phyloP scores from a whole-genome alignment of 768 basidiomycete species.

The Mycena maculata region DNA sequence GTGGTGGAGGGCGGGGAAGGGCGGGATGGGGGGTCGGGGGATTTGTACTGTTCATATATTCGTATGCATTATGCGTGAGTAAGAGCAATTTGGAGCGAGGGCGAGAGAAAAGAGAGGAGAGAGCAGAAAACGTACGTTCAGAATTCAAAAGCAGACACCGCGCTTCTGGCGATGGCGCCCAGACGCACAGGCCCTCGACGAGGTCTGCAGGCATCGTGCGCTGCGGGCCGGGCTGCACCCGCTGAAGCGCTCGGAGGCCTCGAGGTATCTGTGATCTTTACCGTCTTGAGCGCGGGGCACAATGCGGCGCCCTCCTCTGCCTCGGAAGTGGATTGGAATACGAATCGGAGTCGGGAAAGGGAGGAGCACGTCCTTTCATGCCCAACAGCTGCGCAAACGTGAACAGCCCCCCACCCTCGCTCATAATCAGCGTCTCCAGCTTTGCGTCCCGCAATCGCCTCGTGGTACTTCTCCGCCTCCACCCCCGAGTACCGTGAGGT shows the following conservation, averaged over 20 bases:
- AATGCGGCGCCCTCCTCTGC: not conserved
- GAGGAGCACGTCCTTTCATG: conserved; percentile 20
- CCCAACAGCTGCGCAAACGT: conserved; percentile 21
- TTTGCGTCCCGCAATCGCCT: conserved; percentile 3
- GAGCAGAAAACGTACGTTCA: too few relatives aligned
- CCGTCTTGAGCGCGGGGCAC: conserved; percentile 18
- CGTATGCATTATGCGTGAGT: too few relatives aligned
- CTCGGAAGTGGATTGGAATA: not conserved
- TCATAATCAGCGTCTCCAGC: conserved; percentile 19
- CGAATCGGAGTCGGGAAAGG: not conserved
- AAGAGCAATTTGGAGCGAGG: too few relatives aligned
- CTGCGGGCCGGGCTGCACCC: too few relatives aligned
- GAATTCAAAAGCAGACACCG: too few relatives aligned
- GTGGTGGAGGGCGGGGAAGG: conserved; percentile 6
- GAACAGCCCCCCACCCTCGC: not conserved
- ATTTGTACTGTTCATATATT: too few relatives aligned
- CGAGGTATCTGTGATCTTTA: conserved; percentile 28
- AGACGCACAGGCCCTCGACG: too few relatives aligned
- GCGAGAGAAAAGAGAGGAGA: too few relatives aligned
- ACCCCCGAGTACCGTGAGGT: conserved; percentile 20
- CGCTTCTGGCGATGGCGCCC: too few relatives aligned
- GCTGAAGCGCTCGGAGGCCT: not conserved
- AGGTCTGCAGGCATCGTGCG: too few relatives aligned
- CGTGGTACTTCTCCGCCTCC: conserved; percentile 7
- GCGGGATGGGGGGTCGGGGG: conserved; percentile 1